Base-by-base conservation (phyloP, 140 eudicot genomes). In the Erigeron philadelphicus region DNA sequence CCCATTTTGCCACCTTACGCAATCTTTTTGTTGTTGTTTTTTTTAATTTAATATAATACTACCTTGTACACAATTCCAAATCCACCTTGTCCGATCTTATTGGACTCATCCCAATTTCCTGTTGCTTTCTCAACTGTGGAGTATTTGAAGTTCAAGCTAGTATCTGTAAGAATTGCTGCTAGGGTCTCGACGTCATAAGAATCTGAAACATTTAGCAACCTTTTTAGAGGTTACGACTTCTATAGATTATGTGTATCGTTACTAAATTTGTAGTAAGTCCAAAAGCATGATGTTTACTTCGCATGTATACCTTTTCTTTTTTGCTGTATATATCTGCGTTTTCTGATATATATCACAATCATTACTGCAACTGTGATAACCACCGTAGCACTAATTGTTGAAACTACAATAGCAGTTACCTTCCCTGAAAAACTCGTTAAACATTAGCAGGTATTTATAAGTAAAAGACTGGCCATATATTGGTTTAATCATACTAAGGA, bases 31-130 rank as follows among this genome's bases (percentile, higher is more conserved):
- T 31, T 31, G 3, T 1, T 31, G n/a, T 2, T 31, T 2, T 0
- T 31, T 31, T 31, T 31, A 31, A 50, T 31, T 0, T 31, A 31
- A 21, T 21, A 21, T 3, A 45, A 7, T 31, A 31, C 38, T 73
- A 86, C 95, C 90, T 84, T 87, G 65, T 87, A 87, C 10, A 87
- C 95, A 4, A 85, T 82, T 45, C 95, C 95, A 50, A 81, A 87
- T 71, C 90, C 95, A 42, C 95, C 90, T 75, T 84, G 83, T 57
- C 95, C 95, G 13, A 87, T 84, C 78, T 87, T 87, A 75, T 87
- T 84, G 45, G 88, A 86, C 90, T 79, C 78, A 59, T 84, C 69
- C 81, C 63, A 49, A 68, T 66, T 49, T 84, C 72, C 76, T 0
- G 90, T 85, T 8, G 90, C 90, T 71, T 79, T 85, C 72, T 85